These are phyloP conservation scores for Auricularia sp. DNA, from an alignment of 768 basidiomycete species.

Conservation along the genomic window DNA sequence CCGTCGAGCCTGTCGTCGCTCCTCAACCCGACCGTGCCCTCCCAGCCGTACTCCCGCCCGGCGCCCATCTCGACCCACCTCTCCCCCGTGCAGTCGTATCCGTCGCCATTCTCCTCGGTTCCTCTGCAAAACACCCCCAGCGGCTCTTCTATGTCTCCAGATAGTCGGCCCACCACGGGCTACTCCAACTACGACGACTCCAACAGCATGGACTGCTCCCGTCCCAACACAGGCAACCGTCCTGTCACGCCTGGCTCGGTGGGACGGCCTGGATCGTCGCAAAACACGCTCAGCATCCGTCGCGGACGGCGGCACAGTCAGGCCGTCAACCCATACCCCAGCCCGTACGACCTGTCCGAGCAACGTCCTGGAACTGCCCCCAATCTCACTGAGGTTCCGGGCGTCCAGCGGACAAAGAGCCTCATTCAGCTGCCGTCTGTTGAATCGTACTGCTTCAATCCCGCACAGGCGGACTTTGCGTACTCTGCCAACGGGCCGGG, in stretches of 20 bases:
- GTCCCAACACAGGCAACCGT: conserved; percentile 18
- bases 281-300: conserved; percentile 47
- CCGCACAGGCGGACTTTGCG: conserved; percentile 70
- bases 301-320: conserved; percentile 73
- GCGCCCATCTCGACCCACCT: conserved; percentile 34
- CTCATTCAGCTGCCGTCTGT: conserved; percentile 75
- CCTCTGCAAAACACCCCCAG: conserved; percentile 41
- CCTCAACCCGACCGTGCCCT: conserved; percentile 45
- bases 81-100: conserved; percentile 61
- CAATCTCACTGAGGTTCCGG: conserved; percentile 34
- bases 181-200: conserved; percentile 58
- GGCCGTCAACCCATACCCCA: conserved; percentile 80
- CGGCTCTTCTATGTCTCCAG: conserved; percentile 65
- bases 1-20: conserved; percentile 63
- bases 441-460: conserved; percentile 53
- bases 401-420: conserved; percentile 66
- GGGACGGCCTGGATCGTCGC: conserved; percentile 25
- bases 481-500: conserved; percentile 49
- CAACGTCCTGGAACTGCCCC: conserved; percentile 25
- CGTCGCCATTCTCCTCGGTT: conserved; percentile 56
- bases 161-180: conserved; percentile 76
- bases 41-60: conserved; percentile 22
- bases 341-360: conserved; percentile 47
- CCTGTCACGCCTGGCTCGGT: conserved; percentile 48
- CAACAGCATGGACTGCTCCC: conserved; percentile 4